Evolutionary conservation across 2,329 filamentous ascomycete genomes (phyloP), one percentile per base, ranked within the genome.

Genomic region (Periconia sp.): DNA sequence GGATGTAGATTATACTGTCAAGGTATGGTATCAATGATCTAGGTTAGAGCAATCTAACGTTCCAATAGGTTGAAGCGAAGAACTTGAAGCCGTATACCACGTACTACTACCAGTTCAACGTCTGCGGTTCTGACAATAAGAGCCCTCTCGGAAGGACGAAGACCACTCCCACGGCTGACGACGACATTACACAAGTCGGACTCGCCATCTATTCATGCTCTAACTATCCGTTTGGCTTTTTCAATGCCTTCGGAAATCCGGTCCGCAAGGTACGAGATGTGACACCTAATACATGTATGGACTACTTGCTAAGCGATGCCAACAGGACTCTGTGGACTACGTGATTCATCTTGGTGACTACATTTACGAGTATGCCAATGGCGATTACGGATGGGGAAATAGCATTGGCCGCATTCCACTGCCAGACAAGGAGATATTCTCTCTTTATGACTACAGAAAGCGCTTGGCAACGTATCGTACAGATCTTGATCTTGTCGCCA

Each of bases 1-100:
- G 1, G 87, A 90, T 61, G 81, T 90, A 34, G 87, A 91, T 61
- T 91, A 85, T 61, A 90, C 87, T 0, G 73, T 89, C 46, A 89
- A 89, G 76, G 82, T 83, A 61, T 21, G 29, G 12, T 19, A 22
- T 4, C 1, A n/a, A n/a, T n/a, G n/a, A n/a, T n/a, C n/a, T n/a
- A n/a, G n/a, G n/a, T n/a, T 18, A 11, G 19, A 18, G 52, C n/a
- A 12, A 23, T 55, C 44, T 50, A 13, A 65, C 39, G 43, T 13
- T 3, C 11, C 13, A 5, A 21, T 38, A 85, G 77, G 80, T 88
- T 11, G 86, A 89, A 65, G 86, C 86, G 1, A 77, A 69, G 35
- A 78, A 79, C 11, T 64, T 89, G 28, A 70, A 79, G 37, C 76
- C 86, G 0, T 87, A 82, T 57, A 88, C 84, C 0, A 76, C 73